Percentiles rank a stretch among this genome's conserved stretches.
These are phyloP conservation scores for Parachaetomium inaequale DNA, from an alignment of 495 filamentous ascomycete genomes.

Conservation along the genomic window DNA sequence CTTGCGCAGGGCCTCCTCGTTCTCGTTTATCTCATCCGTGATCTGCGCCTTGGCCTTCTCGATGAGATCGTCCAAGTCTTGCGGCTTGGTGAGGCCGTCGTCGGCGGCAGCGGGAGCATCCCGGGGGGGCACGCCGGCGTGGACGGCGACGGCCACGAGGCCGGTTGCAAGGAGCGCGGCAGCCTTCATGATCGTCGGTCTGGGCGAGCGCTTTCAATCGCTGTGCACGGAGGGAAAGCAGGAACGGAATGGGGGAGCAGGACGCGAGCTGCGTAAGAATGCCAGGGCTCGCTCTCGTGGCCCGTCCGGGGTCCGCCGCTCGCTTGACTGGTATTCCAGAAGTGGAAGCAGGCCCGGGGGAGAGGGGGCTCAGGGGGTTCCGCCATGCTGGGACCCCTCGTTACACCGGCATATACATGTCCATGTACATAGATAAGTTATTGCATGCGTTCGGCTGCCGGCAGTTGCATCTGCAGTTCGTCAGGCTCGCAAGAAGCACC, in stretches of 20 bases:
- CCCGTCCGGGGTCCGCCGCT: neutral
- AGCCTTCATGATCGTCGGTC: slow-evolving; percentile 11
- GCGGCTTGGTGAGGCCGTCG: slow-evolving; percentile 4
- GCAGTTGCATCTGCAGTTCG: neutral
- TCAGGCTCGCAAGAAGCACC: no score
- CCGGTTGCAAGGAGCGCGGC: slow-evolving; percentile 11
- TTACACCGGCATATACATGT: no score
- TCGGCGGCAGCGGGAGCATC: neutral
- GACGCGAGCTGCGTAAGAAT: neutral
- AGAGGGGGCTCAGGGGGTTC: no score
- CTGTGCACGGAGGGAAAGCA: neutral
- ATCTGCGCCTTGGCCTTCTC: slow-evolving; percentile 15
- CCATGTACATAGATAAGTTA: no score
- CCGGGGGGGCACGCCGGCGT: slow-evolving; percentile 3
- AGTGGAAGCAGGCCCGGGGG: no score
- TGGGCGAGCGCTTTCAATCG: neutral
- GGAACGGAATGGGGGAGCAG: neutral
- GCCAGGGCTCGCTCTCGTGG: neutral
- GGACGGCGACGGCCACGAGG: slow-evolving; percentile 10
- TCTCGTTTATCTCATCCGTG: neutral
- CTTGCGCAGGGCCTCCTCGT: slow-evolving; percentile 15
- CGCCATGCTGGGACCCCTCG: no score
- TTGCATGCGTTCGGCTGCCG: no score
- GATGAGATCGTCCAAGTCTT: neutral
- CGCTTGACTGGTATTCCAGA: no score